Conservation (phyloP, 306 rosid genomes). For the Parietaria judaica region DNA sequence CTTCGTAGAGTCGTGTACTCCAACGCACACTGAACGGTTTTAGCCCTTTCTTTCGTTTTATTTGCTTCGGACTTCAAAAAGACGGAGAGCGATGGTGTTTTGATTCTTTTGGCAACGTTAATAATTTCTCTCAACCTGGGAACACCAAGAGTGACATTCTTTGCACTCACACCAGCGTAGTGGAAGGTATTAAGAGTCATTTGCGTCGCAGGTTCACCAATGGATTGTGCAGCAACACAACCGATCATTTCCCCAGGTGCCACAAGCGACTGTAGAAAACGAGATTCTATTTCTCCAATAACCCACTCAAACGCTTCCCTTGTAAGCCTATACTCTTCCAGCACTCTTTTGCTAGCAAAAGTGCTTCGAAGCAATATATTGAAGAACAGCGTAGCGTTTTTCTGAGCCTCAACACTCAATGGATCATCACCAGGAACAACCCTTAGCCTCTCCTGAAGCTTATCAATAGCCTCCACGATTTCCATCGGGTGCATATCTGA, state of each 20-base stretch:
- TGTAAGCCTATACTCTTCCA: conserved; percentile 94
- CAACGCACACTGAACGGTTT: conserved; percentile 92
- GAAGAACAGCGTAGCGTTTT: conserved; percentile 90
- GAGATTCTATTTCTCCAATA: conserved; percentile 92
- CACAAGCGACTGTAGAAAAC: conserved; percentile 92
- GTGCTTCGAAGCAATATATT: conserved; percentile 90
- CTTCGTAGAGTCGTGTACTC: conserved; percentile 95
- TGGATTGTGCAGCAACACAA: conserved; percentile 95
- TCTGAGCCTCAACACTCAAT: conserved; percentile 91
- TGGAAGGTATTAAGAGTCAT: conserved; percentile 99
- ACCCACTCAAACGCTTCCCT: conserved; percentile 99
- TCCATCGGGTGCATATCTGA: conserved; percentile 99
- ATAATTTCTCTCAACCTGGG: conserved; percentile 98
- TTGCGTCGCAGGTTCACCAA: conserved; percentile 99
- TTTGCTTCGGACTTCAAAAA: conserved; percentile 71
- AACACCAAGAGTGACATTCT: conserved; percentile 96
- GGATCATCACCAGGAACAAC: conserved; percentile 96
- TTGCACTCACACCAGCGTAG: conserved; percentile 99
- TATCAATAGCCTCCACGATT: conserved; percentile 97
- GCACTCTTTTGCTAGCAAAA: conserved; percentile 89
- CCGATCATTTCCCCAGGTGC: conserved; percentile 99
- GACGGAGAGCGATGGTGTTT: conserved; percentile 92
- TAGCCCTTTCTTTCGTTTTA: conserved; percentile 95
- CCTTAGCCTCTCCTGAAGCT: conserved; percentile 91
- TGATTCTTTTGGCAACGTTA: conserved; percentile 92